Evolutionary conservation across 2,329 filamentous ascomycete genomes (phyloP).

Genomic region (Hymenoscyphus linearis): DNA sequence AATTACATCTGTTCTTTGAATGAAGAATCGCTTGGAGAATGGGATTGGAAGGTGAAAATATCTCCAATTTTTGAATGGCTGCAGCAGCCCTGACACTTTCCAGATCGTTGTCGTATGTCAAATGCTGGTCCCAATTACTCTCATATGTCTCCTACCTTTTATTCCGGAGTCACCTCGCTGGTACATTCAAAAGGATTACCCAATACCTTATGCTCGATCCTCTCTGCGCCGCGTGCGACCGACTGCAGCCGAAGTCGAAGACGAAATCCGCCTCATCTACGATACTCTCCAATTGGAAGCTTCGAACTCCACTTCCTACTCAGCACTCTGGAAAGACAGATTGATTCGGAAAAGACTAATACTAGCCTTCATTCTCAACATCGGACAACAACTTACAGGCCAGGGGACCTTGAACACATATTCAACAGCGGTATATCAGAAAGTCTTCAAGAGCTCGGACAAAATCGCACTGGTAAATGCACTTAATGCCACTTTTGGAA

Average conservation of each 20-base stretch:
- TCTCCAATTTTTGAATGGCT: background rate
- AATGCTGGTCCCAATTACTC: conserved; percentile 56
- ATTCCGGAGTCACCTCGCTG: conserved; percentile 65
- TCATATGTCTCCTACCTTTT: conserved; percentile 56
- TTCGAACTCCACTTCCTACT: conserved; percentile 56
- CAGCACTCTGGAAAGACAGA: conserved; percentile 63
- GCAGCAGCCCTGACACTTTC: background rate
- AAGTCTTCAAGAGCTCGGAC: conserved; percentile 54
- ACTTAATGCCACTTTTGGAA: conserved; percentile 65
- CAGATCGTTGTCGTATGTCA: conserved; percentile 60
- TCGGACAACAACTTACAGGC: conserved; percentile 66
- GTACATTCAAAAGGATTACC: conserved; percentile 55
- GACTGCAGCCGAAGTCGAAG: conserved; percentile 60
- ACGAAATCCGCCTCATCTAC: conserved; percentile 59
- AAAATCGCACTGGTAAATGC: conserved; percentile 68
- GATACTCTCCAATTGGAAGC: conserved; percentile 69
- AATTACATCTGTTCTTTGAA: conserved; percentile 58
- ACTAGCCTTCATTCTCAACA: conserved; percentile 62
- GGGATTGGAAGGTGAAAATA: conserved; percentile 61
- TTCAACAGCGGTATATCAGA: conserved; percentile 66
- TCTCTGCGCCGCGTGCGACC: conserved; percentile 57
- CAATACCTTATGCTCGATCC: conserved; percentile 52
- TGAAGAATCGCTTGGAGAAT: conserved; percentile 52
- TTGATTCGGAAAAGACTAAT: conserved; percentile 62
- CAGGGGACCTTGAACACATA: conserved; percentile 69